Evolutionary conservation across 495 filamentous ascomycete species (phyloP).

Genomic region (Talaromyces stipitatus): DNA sequence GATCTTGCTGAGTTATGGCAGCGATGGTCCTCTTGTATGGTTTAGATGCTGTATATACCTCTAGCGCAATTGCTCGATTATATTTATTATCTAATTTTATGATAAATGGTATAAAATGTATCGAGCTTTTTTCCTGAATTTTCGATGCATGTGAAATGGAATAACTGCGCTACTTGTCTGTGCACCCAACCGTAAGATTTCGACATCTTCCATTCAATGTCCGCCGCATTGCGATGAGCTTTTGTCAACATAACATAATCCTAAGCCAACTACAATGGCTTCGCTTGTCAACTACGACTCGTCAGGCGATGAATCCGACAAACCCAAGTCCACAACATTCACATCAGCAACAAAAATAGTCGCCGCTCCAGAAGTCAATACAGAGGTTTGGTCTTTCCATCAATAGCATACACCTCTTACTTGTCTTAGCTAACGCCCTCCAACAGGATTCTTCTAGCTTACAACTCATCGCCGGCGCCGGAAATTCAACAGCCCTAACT

Average conservation of each 20-base stretch:
- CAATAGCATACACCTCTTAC: conserved; percentile 22
- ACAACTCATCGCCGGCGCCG: conserved; percentile 47
- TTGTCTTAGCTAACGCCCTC: conserved; percentile 10
- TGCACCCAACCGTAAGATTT: conserved; percentile 34
- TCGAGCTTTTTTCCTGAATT: background rate
- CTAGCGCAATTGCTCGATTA: conserved; percentile 29
- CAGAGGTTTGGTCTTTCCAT: conserved; percentile 51
- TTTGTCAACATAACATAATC: background rate
- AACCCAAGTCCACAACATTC: conserved; percentile 13
- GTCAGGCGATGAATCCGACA: conserved; percentile 42
- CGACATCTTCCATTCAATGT: conserved; percentile 8
- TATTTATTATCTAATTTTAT: background rate
- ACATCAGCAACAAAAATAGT: conserved; percentile 36
- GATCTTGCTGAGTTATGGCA: background rate
- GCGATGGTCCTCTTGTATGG: conserved; percentile 12
- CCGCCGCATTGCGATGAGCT: background rate
- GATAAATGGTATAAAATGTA: background rate
- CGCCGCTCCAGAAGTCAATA: conserved; percentile 51
- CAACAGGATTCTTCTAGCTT: conserved; percentile 48
- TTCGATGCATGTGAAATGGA: background rate
- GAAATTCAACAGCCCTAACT: conserved; percentile 41
- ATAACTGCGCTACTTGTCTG: background rate
- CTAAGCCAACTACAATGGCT: conserved; percentile 27
- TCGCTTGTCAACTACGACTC: conserved; percentile 46
- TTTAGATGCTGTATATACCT: conserved; percentile 42